Percentiles rank a stretch among this genome's conserved stretches.
Conservation (phyloP, 441 rosid species). For the Arabidopsis hybrid region DNA sequence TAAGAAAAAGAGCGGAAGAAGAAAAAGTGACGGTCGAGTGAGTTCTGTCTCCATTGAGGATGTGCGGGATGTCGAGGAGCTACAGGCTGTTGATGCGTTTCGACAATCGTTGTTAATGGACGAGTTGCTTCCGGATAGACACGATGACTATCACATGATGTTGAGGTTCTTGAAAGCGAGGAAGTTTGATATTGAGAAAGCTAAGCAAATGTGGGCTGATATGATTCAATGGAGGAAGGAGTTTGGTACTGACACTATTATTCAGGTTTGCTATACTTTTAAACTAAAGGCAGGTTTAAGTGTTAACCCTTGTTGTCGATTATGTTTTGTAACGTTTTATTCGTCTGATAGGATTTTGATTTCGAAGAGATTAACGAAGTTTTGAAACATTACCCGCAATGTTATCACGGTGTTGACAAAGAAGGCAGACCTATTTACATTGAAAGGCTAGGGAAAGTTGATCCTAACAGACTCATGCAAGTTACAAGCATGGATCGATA, state of each 20-base stretch:
- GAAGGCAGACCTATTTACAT: conserved; percentile 97
- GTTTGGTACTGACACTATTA: conserved; percentile 82
- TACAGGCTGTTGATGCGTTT: conserved; percentile 85
- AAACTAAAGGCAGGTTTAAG: not conserved
- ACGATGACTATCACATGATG: conserved; percentile 96
- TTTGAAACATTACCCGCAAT: conserved; percentile 87
- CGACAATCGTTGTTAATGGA: conserved; percentile 82
- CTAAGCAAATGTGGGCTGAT: conserved; percentile 99
- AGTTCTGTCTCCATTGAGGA: conserved; percentile 98
- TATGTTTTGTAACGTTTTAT: conserved; percentile 27
- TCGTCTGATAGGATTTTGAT: conserved; percentile 66
- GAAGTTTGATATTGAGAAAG: conserved; percentile 88
- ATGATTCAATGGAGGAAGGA: conserved; percentile 98
- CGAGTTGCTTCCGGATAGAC: conserved; percentile 74
- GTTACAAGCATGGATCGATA: conserved; percentile 91
- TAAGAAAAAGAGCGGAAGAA: conserved; percentile 78
- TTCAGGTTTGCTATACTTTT: conserved; percentile 59
- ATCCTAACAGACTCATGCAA: conserved; percentile 90
- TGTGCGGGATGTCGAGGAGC: conserved; percentile 85
- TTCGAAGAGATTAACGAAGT: conserved; percentile 84
- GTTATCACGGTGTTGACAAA: conserved; percentile 96
- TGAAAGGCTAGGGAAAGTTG: conserved; percentile 95
- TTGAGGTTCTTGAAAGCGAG: conserved; percentile 95
- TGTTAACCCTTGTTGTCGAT: not conserved
- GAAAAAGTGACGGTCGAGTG: conserved; percentile 90